These are phyloP conservation scores for Pleurotus tuoliensis DNA, from an alignment of 768 basidiomycete genomes.

Conservation along the genomic window DNA sequence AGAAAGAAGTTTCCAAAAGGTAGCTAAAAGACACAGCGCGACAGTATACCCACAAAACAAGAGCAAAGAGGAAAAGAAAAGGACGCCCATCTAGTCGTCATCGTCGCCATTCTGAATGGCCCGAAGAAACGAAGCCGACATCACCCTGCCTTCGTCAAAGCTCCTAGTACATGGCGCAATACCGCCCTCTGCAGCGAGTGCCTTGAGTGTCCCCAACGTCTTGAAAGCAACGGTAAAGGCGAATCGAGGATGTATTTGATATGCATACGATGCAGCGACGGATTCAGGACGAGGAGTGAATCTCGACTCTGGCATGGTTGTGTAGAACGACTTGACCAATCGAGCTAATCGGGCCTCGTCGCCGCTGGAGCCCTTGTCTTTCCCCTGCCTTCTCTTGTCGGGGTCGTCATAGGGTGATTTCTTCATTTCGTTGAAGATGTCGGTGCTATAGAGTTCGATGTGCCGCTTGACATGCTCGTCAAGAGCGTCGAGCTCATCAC, in stretches of 20 bases:
- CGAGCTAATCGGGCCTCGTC: not conserved
- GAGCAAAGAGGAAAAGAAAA: too few relatives aligned
- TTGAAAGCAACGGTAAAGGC: constrained; percentile 53
- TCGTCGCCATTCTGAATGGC: not conserved
- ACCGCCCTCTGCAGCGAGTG: constrained; percentile 27
- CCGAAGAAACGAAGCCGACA: constrained; percentile 13
- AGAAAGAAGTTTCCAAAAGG: too few relatives aligned
- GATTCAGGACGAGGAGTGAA: constrained; percentile 32
- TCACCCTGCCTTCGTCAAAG: constrained; percentile 37
- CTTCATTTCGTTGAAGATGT: too few relatives aligned
- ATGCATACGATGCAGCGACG: constrained; percentile 60
- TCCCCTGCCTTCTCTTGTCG: constrained; percentile 9
- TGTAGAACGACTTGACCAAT: constrained; percentile 24
- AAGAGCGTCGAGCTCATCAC: constrained; percentile 35
- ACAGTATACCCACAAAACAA: too few relatives aligned
- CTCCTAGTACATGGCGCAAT: constrained; percentile 26
- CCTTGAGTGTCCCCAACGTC: constrained; percentile 54
- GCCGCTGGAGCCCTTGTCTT: constrained; percentile 10
- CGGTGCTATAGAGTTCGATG: too few relatives aligned
- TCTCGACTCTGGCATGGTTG: constrained; percentile 21
- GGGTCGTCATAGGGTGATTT: not conserved
- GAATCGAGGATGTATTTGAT: constrained; percentile 29
- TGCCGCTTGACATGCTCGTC: constrained; percentile 23
- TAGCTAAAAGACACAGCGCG: too few relatives aligned
- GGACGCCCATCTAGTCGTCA: not conserved